A percentile compares a stretch with the other conserved stretches of the same genome.
phyloP scores from a whole-genome alignment of 1,284 basidiomycete species.

The Leccinum colubrinum region DNA sequence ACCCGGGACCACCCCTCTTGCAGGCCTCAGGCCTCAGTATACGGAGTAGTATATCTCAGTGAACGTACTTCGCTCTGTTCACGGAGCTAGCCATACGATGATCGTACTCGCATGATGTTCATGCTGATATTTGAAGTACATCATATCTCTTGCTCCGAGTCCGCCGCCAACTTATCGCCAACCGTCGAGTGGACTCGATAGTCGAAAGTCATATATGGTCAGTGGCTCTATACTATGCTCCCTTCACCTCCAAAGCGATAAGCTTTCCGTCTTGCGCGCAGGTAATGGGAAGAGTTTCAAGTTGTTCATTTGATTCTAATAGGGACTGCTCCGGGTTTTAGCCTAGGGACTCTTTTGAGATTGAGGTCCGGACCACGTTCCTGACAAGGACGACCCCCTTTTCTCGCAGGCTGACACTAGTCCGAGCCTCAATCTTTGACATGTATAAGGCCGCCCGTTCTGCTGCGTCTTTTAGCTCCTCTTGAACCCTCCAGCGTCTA shows the following conservation, averaged over 20 bases:
- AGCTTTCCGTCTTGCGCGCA: background rate
- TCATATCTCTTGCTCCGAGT: background rate
- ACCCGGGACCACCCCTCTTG: too few relatives aligned
- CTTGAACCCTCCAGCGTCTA: background rate
- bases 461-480: background rate
- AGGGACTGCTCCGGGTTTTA: background rate
- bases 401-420: conserved; percentile 2
- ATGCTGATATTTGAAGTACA: too few relatives aligned
- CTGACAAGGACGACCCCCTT: background rate
- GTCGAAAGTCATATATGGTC: background rate
- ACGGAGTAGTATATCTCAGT: too few relatives aligned
- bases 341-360: background rate
- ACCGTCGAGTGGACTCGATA: background rate
- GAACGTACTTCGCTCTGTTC: too few relatives aligned
- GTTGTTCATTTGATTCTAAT: background rate
- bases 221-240: background rate
- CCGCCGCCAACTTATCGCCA: background rate
- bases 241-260: background rate
- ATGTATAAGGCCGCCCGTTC: conserved; percentile 9
- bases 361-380: conserved; percentile 1
- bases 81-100: background rate
- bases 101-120: background rate
- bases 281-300: background rate
- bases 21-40: too few relatives aligned
- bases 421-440: conserved; percentile 5